Evolutionary conservation across 805 yeast species (phyloP), one percentile per base, ranked within the genome.

Genomic region (Yarrowia divulgata): DNA sequence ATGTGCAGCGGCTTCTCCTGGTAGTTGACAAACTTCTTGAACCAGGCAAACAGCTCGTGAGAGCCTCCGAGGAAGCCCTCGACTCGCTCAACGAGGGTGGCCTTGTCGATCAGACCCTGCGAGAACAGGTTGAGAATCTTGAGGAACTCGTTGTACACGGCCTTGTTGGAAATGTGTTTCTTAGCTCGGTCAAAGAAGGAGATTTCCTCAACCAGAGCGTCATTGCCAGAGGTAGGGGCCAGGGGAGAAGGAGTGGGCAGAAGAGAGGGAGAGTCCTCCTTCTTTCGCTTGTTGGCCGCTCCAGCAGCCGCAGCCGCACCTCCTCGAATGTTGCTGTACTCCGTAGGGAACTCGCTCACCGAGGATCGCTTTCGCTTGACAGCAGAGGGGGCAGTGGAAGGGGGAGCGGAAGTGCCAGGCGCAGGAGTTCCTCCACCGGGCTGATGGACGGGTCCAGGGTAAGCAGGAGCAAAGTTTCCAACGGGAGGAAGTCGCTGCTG

Each of bases 171-270:
- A 74, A 95, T 88, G 8, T 88, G 88, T 76, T 90, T 91, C 80
- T 94, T 94, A 42, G 91, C 97, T 76, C 89, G 90, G 77, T 95
- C 98, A 75, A 95, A 95, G 77, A 95, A 95, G 8, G 88, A 84
- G 46, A 95, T 87, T 78, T 95, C 99, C 75, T 93, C 97, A 71
- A 88, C 85, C 68, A 93, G 80, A 40, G 93, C 84, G 23, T 82
- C 79, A 69, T 81, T 84, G 74, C 87, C 79, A 69, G 87, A 73
- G 79, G 87, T 77, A 71, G 85, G 81, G 16, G 76, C 73, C 18
- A 89, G 85, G 1, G 97, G 97, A 75, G 92, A 96, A 32, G 90
- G 84, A 16, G 92, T 91, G 0, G 97, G 94, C 4, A 92, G 88
- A 69, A 93, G 81, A 12, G 93, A 87, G 2, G 97, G 93, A 70